Conservation (phyloP, 495 filamentous ascomycete genomes). For the Saxophila tyrrhenica region DNA sequence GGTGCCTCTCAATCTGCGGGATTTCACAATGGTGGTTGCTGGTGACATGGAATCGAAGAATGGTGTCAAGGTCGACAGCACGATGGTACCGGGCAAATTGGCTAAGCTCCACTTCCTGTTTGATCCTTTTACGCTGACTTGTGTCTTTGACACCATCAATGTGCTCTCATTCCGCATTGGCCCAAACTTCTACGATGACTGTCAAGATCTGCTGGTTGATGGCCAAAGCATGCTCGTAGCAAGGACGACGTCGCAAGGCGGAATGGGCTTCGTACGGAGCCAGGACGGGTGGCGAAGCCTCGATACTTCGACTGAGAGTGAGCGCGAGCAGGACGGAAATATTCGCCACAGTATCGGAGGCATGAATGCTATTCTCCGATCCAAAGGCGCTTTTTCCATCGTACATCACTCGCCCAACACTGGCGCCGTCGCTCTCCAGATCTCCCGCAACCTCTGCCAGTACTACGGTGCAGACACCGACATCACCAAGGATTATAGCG, state of each 20-base stretch:
- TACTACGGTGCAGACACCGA: slow-evolving; percentile 48
- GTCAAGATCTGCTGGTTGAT: not conserved
- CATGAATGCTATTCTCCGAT: slow-evolving; percentile 41
- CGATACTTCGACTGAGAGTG: no score
- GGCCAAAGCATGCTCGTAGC: not conserved
- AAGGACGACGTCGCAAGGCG: not conserved
- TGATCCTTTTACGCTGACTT: slow-evolving; percentile 4
- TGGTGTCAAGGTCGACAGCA: slow-evolving; percentile 38
- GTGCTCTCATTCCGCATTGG: slow-evolving; percentile 1
- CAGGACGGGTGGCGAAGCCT: no score
- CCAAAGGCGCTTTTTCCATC: slow-evolving; percentile 37
- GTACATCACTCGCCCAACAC: slow-evolving; percentile 18
- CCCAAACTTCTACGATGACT: slow-evolving; percentile 1
- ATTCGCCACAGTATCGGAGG: slow-evolving; percentile 37
- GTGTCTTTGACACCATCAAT: not conserved
- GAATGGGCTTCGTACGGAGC: no score
- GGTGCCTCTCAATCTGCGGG: slow-evolving; percentile 15
- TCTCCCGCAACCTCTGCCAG: slow-evolving; percentile 49
- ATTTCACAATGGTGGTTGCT: slow-evolving; percentile 39
- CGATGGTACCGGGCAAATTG: slow-evolving; percentile 36
- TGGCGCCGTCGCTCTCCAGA: slow-evolving; percentile 36
- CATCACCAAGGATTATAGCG: slow-evolving; percentile 24
- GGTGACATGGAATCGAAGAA: slow-evolving; percentile 41
- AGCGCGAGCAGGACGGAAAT: not conserved
- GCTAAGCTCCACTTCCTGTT: slow-evolving; percentile 20